A percentile compares a stretch with the other conserved stretches of the same genome.
phyloP scores from a whole-genome alignment of 1,139 yeast species.

The Wickerhamiella pararugosa region DNA sequence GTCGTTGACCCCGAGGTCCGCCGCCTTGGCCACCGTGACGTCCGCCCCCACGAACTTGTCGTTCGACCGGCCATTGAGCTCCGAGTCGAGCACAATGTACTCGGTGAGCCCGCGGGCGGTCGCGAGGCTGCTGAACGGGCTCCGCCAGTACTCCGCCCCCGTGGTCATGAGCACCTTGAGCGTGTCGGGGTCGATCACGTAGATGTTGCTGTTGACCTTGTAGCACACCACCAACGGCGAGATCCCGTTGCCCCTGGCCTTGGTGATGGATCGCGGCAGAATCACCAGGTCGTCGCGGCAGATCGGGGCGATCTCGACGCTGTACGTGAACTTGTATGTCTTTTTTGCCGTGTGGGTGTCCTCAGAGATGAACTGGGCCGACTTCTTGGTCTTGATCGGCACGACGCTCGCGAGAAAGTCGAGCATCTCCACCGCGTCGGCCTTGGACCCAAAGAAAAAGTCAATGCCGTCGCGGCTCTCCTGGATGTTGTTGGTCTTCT shows the following conservation, averaged over 20 bases:
- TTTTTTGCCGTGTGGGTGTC: conserved; percentile 89
- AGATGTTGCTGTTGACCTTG: conserved; percentile 66
- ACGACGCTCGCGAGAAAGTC: conserved; percentile 78
- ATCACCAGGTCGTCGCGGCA: conserved; percentile 94
- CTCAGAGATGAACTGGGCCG: conserved; percentile 81
- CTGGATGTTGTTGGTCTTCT: conserved; percentile 83
- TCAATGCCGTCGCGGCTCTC: conserved; percentile 92
- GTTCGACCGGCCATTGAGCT: conserved; percentile 67
- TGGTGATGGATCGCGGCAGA: conserved; percentile 71
- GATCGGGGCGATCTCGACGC: conserved; percentile 92
- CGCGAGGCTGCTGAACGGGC: conserved; percentile 61
- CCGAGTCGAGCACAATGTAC: conserved; percentile 84
- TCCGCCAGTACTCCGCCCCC: conserved; percentile 65
- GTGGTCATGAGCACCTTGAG: conserved; percentile 54
- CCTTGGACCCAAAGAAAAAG: conserved; percentile 76
- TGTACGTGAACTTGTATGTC: conserved; percentile 76
- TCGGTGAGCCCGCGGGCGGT: conserved; percentile 68
- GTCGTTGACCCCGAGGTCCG: conserved; percentile 77
- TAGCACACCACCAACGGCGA: conserved; percentile 64
- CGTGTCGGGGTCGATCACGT: conserved; percentile 61
- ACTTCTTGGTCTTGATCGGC: conserved; percentile 72
- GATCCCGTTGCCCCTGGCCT: conserved; percentile 51
- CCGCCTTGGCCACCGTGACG: conserved; percentile 75
- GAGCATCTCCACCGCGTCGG: conserved; percentile 86
- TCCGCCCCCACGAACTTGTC: conserved; percentile 83